Conservation (phyloP, 2,329 filamentous ascomycete species). For the Penicillium hesseltinei region DNA sequence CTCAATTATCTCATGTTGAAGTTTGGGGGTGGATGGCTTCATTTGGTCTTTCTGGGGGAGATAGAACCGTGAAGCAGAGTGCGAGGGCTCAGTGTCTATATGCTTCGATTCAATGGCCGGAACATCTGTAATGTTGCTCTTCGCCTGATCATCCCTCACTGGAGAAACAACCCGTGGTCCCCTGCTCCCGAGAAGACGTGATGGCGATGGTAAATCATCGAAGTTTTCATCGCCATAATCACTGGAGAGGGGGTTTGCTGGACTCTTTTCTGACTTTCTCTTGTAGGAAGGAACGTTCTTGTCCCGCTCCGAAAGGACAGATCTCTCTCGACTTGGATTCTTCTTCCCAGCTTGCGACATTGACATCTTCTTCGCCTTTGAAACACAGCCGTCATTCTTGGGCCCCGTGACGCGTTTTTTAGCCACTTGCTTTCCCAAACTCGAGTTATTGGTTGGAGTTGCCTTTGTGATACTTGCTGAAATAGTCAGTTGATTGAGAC, state of each 20-base stretch:
- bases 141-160: background rate
- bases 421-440: background rate
- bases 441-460: conserved; percentile 17
- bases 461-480: conserved; percentile 28
- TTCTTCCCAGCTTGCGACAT: background rate
- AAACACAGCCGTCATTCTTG: background rate
- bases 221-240: conserved; percentile 35
- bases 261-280: background rate
- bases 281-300: background rate
- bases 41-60: background rate
- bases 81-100: background rate
- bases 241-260: conserved; percentile 25
- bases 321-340: background rate
- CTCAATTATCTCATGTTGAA: conserved; percentile 2
- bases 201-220: conserved; percentile 41
- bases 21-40: background rate
- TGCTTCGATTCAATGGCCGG: background rate
- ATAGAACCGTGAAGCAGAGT: background rate
- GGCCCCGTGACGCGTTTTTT: background rate
- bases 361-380: background rate
- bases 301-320: background rate
- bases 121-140: background rate
- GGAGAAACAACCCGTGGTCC: background rate
- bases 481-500: conserved; percentile 30
- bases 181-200: conserved; percentile 20